phyloP scores from a whole-genome alignment of 768 basidiomycete species.

The Suillus variegatus region DNA sequence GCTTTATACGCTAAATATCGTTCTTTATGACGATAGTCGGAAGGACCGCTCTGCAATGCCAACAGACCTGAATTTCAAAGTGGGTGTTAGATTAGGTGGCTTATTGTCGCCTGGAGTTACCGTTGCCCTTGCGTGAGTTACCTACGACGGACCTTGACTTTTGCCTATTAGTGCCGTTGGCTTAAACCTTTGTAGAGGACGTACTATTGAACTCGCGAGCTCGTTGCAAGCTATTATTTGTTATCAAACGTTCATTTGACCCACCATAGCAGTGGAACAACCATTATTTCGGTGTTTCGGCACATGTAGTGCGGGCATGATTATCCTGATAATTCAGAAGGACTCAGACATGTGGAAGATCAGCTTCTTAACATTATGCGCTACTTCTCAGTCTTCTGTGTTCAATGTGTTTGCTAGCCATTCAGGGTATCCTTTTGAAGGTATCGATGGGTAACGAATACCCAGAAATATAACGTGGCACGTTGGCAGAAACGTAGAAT shows the following conservation, averaged over 20 bases:
- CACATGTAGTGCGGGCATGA: background rate
- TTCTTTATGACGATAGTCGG: background rate
- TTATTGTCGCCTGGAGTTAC: background rate
- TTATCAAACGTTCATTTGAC: background rate
- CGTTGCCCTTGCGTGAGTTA: background rate
- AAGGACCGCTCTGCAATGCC: background rate
- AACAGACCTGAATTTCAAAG: background rate
- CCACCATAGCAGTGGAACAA: background rate
- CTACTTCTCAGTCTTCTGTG: background rate
- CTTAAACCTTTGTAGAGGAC: background rate
- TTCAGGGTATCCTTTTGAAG: background rate
- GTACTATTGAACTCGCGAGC: background rate
- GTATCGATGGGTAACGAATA: background rate
- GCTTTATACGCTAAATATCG: background rate
- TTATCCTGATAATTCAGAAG: background rate
- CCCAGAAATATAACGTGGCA: background rate
- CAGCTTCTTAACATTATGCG: background rate
- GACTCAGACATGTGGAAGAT: background rate
- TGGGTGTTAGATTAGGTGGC: background rate
- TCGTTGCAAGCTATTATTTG: background rate
- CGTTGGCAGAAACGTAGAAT: background rate
- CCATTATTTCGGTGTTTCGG: background rate
- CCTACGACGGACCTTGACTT: background rate
- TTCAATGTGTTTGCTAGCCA: background rate
- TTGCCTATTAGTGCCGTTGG: background rate